Percentiles rank a stretch among this genome's conserved stretches.
phyloP scores from a whole-genome alignment of 225 moss, liverwort and hornwort species.

The Pseudoscleropodium purum region DNA sequence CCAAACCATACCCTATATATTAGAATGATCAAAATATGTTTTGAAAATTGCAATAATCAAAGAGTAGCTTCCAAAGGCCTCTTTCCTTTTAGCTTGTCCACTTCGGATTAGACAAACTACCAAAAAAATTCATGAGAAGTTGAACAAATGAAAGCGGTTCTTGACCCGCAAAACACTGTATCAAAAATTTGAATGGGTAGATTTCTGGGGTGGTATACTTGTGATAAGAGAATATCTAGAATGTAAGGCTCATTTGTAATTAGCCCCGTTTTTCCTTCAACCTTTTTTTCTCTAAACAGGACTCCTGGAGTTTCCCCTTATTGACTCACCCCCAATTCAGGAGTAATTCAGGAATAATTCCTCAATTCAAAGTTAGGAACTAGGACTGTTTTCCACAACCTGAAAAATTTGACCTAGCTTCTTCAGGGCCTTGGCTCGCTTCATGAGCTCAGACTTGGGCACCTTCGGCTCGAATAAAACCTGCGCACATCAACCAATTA shows the following conservation, averaged over 20 bases:
- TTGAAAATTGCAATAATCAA: background rate
- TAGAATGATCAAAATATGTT: background rate
- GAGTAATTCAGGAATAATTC: background rate
- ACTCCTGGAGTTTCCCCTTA: background rate
- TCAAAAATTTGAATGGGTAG: background rate
- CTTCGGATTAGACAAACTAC: background rate
- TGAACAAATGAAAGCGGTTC: background rate
- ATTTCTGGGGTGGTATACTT: background rate
- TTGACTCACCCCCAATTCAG: background rate
- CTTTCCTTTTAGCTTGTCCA: background rate
- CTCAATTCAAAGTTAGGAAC: background rate
- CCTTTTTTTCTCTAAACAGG: background rate
- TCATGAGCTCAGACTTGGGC: slow-evolving; percentile 23
- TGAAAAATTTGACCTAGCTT: slow-evolving; percentile 74
- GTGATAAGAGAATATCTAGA: background rate
- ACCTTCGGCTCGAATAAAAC: slow-evolving; percentile 40
- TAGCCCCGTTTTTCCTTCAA: background rate
- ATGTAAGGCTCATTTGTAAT: background rate
- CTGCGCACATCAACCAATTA: slow-evolving; percentile 7
- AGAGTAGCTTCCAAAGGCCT: background rate
- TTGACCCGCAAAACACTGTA: background rate
- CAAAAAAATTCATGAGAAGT: background rate
- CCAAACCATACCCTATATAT: background rate
- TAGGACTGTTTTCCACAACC: slow-evolving; percentile 1
- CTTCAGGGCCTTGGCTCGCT: slow-evolving; percentile 77